phyloP scores from a whole-genome alignment of 2,329 filamentous ascomycete genomes.

The Cercospora beticola region DNA sequence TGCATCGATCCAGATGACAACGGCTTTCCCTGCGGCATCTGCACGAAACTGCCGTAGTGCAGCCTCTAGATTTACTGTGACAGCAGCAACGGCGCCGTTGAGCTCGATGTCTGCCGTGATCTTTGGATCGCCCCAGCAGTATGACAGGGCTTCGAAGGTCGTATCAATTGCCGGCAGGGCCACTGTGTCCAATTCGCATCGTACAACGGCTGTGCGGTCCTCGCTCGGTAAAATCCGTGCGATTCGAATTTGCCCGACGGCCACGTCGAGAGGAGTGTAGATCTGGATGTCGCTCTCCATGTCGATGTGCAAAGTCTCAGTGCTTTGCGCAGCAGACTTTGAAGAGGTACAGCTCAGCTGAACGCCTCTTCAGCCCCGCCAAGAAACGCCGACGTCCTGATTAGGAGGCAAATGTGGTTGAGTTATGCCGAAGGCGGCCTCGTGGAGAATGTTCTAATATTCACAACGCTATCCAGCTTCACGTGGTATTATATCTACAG shows the following conservation, averaged over 20 bases:
- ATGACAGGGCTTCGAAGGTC: constrained; percentile 14
- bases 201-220: background rate
- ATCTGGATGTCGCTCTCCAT: background rate
- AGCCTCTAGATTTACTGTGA: constrained; percentile 1
- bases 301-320: no score
- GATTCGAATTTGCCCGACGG: background rate
- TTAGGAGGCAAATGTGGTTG: background rate
- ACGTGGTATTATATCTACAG: constrained; percentile 1
- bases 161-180: background rate
- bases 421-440: background rate
- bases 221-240: background rate
- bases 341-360: background rate
- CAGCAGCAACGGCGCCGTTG: background rate
- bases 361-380: constrained; percentile 1
- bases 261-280: background rate
- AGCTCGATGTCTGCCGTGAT: background rate
- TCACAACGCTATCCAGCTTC: background rate
- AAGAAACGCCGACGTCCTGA: background rate
- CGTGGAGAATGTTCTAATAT: background rate
- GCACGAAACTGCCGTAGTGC: constrained; percentile 3
- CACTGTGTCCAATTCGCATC: background rate
- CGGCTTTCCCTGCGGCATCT: background rate
- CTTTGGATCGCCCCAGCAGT: constrained; percentile 12
- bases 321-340: background rate
- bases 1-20: constrained; percentile 19